phyloP scores from a whole-genome alignment of 2,329 filamentous ascomycete genomes.

The Phyllosticta ampelicida region DNA sequence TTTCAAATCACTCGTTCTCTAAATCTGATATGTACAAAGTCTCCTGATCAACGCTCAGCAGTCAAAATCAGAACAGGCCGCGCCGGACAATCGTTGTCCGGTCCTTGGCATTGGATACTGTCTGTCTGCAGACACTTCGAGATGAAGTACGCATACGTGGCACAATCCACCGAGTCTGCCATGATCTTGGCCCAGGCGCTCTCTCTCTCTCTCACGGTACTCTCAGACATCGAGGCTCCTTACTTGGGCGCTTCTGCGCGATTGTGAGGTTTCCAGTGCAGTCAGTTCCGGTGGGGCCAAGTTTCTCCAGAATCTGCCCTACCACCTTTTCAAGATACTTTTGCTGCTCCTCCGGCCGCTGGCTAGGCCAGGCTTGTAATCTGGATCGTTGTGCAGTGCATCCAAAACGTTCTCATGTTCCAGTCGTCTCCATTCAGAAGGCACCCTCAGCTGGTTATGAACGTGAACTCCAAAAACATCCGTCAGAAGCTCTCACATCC shows the following conservation, averaged over 20 bases:
- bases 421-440: background rate
- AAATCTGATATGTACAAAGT: background rate
- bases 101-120: conserved; percentile 2
- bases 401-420: background rate
- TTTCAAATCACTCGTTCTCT: background rate
- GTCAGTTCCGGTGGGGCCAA: background rate
- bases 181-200: conserved; percentile 7
- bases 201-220: background rate
- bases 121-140: conserved; percentile 4
- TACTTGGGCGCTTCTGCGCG: background rate
- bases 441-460: background rate
- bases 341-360: background rate
- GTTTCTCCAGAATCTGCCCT: background rate
- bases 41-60: background rate
- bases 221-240: background rate
- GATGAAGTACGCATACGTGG: conserved; percentile 10
- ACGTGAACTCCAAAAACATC: conserved; percentile 8
- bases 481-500: conserved; percentile 13
- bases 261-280: background rate
- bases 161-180: conserved; percentile 10
- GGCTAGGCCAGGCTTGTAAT: background rate
- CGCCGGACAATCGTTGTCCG: background rate
- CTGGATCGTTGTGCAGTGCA: background rate
- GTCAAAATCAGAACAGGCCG: background rate
- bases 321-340: background rate